Conservation (phyloP, 2,329 filamentous ascomycete genomes). For the Fusarium sacchari region DNA sequence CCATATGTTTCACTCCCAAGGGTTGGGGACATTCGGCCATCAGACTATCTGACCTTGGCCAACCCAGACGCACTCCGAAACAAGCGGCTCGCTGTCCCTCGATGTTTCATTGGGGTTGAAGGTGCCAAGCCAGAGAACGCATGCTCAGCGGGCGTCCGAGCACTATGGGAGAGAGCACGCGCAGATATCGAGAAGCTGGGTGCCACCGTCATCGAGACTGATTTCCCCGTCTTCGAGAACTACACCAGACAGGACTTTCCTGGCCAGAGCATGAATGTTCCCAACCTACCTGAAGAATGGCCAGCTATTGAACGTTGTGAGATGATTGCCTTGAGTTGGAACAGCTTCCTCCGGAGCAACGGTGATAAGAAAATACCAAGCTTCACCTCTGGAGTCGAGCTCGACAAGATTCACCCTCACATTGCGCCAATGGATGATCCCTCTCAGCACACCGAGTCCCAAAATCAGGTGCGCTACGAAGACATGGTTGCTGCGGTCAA, state of each 20-base stretch:
- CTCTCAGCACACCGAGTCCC: background rate
- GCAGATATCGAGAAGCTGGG: background rate
- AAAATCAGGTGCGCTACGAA: constrained; percentile 5
- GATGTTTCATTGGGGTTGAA: background rate
- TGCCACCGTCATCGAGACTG: background rate
- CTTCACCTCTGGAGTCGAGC: background rate
- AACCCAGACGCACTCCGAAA: background rate
- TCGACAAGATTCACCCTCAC: background rate
- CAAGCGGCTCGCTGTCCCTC: background rate
- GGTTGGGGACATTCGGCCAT: background rate
- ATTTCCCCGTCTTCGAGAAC: background rate
- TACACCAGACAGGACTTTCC: background rate
- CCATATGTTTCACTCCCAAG: background rate
- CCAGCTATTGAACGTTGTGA: background rate
- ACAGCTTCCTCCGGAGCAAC: background rate
- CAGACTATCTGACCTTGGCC: background rate
- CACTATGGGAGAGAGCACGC: background rate
- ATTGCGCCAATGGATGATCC: constrained; percentile 5
- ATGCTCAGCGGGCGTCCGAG: background rate
- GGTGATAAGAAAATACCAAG: background rate
- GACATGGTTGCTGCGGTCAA: background rate
- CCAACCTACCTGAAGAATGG: background rate
- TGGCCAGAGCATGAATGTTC: background rate
- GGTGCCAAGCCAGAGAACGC: background rate
- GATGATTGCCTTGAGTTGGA: constrained; percentile 1